phyloP scores from a whole-genome alignment of 2,329 filamentous ascomycete genomes.

The Spiromastix sp. region DNA sequence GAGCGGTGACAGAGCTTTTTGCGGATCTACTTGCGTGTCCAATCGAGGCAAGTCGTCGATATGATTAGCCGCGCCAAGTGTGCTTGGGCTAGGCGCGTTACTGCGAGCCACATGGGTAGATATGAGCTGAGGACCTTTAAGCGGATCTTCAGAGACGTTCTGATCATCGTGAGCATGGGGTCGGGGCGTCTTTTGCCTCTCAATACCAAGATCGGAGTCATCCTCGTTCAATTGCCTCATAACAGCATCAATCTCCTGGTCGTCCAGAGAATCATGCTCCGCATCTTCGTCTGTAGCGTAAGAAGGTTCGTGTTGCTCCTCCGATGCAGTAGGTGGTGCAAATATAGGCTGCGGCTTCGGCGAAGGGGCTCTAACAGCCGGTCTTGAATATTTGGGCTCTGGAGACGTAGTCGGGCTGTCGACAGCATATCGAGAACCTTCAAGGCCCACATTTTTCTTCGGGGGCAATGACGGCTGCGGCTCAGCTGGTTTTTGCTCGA shows the following conservation, averaged over 20 bases:
- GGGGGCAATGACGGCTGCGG: slow-evolving; percentile 9
- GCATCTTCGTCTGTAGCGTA: slow-evolving; percentile 11
- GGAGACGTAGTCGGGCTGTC: slow-evolving; percentile 17
- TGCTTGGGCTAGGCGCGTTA: slow-evolving; percentile 64
- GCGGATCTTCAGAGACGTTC: slow-evolving; percentile 3
- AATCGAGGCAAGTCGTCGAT: slow-evolving; percentile 37
- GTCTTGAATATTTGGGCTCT: slow-evolving; percentile 12
- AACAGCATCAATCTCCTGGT: slow-evolving; percentile 76
- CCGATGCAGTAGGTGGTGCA: slow-evolving; percentile 5
- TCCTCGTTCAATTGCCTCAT: slow-evolving; percentile 75
- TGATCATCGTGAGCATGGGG: slow-evolving; percentile 7
- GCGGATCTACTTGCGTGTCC: slow-evolving; percentile 27
- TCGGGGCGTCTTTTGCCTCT: slow-evolving; percentile 41
- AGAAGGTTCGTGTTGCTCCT: slow-evolving; percentile 1
- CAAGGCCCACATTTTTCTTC: slow-evolving; percentile 18
- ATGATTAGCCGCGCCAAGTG: slow-evolving; percentile 42
- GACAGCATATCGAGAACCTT: slow-evolving; percentile 27
- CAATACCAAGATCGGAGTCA: slow-evolving; percentile 64
- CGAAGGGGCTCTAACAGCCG: too few relatives aligned
- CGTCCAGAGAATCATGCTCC: slow-evolving; percentile 25
- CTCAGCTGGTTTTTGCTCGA: too few relatives aligned
- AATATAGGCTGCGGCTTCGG: slow-evolving; percentile 9
- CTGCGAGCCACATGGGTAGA: slow-evolving; percentile 40
- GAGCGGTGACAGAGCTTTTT: slow-evolving; percentile 47
- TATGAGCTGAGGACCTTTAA: slow-evolving; percentile 8